Evolutionary conservation across 2,329 filamentous ascomycete genomes (phyloP), one percentile per base, ranked within the genome.

Genomic region (Stagonosporopsis cucurbitacearum): DNA sequence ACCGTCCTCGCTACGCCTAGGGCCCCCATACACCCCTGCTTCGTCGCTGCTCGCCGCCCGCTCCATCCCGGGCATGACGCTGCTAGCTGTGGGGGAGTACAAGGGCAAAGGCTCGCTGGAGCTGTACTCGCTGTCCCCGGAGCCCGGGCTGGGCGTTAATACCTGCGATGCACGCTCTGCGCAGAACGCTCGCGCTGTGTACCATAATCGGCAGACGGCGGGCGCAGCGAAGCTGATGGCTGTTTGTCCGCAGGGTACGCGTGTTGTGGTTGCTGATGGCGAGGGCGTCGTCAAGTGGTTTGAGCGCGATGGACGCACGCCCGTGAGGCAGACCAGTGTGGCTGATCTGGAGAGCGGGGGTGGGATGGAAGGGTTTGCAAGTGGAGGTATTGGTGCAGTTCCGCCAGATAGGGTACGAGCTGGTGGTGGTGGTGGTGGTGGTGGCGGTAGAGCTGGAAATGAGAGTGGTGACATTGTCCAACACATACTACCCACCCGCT

Each of bases 211-310:
- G 0, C 91, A 96, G 71, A 94, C 90, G 4, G 90, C 90, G 0
- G 90, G 90, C 1, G 82, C 84, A 37, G 90, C 91, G 8, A 95
- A 95, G 68, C 80, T 98, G 1, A 81, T 98, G 12, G 91, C 90
- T 0, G 89, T 95, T 0, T 86, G 87, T 4, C 87, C 88, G 15
- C 94, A 98, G 63, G 94, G 94, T 4, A 89, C 88, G 7, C 84
- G 90, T 4, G 83, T 97, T 28, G 91, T 92, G 17, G 90, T 90
- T 62, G 91, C 91, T 2, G 94, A 98, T 68, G 90, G 90, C 0
- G 86, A 91, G 22, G 94, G 94, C 0, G 86, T 88, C 46, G 75
- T 98, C 60, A 94, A 92, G 72, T 98, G 94, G 93, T 86, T 96
- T 40, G 94, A 98, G 75, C 83, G 93, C 32, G 92, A 97, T 68